These are phyloP conservation scores for Rhizopogon vinicolor DNA, from an alignment of 768 basidiomycete species.

Conservation along the genomic window DNA sequence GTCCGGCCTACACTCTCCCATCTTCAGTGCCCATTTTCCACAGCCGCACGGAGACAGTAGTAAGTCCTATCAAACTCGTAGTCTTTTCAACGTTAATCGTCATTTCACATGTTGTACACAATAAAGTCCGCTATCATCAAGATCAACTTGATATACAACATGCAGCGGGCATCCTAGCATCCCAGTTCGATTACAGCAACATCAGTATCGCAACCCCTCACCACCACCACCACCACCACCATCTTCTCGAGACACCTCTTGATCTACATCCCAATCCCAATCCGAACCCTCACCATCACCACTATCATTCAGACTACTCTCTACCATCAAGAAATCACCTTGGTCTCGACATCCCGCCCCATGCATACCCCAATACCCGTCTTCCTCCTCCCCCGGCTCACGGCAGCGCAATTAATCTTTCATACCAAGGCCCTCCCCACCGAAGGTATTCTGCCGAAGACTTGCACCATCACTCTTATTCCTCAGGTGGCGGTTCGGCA, in stretches of 20 bases:
- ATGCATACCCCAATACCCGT: constrained; percentile 37
- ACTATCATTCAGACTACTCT: constrained; percentile 39
- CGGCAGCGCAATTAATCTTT: constrained; percentile 6
- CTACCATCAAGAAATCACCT: constrained; percentile 43
- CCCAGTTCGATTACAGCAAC: constrained; percentile 46
- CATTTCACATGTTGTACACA: constrained; percentile 37
- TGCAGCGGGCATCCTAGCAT: constrained; percentile 43
- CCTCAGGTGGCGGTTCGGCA: constrained; percentile 32
- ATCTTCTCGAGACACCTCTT: constrained; percentile 42
- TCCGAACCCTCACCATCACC: constrained; percentile 27
- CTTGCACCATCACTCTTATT: constrained; percentile 34
- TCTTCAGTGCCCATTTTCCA: constrained; percentile 48
- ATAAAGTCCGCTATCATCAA: constrained; percentile 69
- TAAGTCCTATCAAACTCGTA: constrained; percentile 47
- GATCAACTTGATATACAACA: constrained; percentile 42
- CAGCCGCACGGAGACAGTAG: constrained; percentile 43
- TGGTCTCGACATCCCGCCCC: constrained; percentile 38
- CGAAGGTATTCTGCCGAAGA: constrained; percentile 31
- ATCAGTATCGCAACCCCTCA: constrained; percentile 35
- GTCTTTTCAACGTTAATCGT: constrained; percentile 32
- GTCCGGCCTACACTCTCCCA: constrained; percentile 71
- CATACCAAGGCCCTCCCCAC: constrained; percentile 19
- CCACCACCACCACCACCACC: constrained; percentile 31
- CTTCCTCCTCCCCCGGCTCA: constrained; percentile 31
- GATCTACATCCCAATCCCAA: constrained; percentile 38